Base-by-base conservation (phyloP, 345 rosid genomes). In the Kandelia obovata region DNA sequence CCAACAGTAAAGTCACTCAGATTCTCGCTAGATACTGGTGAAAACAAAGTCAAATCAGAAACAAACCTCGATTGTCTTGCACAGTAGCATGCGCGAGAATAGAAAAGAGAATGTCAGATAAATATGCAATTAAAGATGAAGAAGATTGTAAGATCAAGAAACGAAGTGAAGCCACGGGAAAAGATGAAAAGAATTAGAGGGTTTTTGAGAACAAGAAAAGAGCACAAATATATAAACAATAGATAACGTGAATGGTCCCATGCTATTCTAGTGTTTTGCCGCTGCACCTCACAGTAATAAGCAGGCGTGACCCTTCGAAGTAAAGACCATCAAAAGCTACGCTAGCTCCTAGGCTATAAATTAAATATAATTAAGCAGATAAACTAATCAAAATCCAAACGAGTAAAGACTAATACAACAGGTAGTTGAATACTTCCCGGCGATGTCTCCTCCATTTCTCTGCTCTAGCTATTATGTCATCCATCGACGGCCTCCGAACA, bases 241-340 rank as follows among this genome's bases (percentile, higher is more conserved):
- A 65, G 71, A 72, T 71, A 81, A 79, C 81, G 80, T 72, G 77
- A 83, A 82, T 83, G 88, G 86, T 81, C 82, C 82, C 87, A 77
- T 84, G 68, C 72, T 70, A 77, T 57, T 1, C 53, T 15, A 53
- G 73, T 53, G 58, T 60, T 71, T 71, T 61, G 73, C 71, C 69
- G 58, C 75, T 75, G 66, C 76, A 73, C 58, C 67, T 71, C 79
- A 78, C 79, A 73, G 74, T 73, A 75, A 75, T 71, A 43, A 43
- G 49, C 71, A 56, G 63, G 69, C 81, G 56, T 75, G 71, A 7
- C 37, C 63, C 77, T 43, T 55, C 35, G 17, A 66, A 62, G 35
- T 27, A 61, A 73, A 37, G 52, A 58, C 13, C 74, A 81, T 81
- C 63, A 78, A 85, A 84, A 83, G 72, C 68, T 77, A 78, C 84